Evolutionary conservation across 441 rosid species (phyloP).

Genomic region (Caryocar brasiliense): DNA sequence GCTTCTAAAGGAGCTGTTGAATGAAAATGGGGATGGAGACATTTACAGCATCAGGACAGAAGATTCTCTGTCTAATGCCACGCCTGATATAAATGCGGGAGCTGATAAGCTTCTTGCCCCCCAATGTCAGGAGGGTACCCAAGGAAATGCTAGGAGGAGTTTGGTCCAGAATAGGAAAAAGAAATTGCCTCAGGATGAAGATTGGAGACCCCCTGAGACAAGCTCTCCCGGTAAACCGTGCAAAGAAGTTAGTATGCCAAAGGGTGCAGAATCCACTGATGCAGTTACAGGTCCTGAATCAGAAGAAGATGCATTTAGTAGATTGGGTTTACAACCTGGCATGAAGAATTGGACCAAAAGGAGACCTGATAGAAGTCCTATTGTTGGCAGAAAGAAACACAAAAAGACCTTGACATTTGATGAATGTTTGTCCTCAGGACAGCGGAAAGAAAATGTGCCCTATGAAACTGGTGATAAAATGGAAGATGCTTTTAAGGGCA

Average conservation of each 20-base stretch:
- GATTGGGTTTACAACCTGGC: constrained; percentile 19
- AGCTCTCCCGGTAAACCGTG: constrained; percentile 26
- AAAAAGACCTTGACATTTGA: constrained; percentile 28
- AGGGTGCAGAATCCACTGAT: constrained; percentile 27
- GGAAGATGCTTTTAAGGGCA: constrained; percentile 15
- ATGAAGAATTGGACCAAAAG: constrained; percentile 26
- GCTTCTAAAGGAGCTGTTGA: constrained; percentile 59
- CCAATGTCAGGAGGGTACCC: constrained; percentile 17
- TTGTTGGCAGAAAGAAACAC: constrained; percentile 40
- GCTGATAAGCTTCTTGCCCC: constrained; percentile 16
- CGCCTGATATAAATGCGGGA: constrained; percentile 22
- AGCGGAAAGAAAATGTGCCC: constrained; percentile 22
- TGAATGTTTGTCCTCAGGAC: constrained; percentile 22
- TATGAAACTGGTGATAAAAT: constrained; percentile 23
- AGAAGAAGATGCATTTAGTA: constrained; percentile 25
- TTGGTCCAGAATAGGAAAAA: constrained; percentile 46
- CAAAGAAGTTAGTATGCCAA: constrained; percentile 22
- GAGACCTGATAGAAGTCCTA: constrained; percentile 29
- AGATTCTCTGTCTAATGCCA: constrained; percentile 23
- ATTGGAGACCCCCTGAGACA: constrained; percentile 23
- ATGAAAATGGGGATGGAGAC: constrained; percentile 27
- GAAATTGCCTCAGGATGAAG: constrained; percentile 38
- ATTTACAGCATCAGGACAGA: constrained; percentile 16
- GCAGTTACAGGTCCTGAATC: constrained; percentile 24
- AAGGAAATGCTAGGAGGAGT: constrained; percentile 23